These are phyloP conservation scores for Pseudogymnoascus sp. DNA, from an alignment of 2,329 filamentous ascomycete species.

Conservation along the genomic window DNA sequence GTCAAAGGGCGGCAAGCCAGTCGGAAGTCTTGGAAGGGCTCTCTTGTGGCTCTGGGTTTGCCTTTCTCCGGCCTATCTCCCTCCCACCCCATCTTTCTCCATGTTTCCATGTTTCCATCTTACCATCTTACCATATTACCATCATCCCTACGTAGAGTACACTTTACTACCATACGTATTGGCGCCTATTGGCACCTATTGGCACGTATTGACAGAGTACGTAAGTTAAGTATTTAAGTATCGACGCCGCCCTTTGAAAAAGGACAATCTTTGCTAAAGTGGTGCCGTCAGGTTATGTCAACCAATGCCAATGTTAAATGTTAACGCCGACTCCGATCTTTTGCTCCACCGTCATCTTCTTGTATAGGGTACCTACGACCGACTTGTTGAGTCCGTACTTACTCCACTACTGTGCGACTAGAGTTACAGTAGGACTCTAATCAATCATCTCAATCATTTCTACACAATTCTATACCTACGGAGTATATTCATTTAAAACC, in stretches of 20 bases:
- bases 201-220: no score
- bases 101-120: no score
- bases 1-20: not conserved
- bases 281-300: not conserved
- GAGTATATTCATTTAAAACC: not conserved
- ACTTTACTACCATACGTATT: no score
- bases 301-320: not conserved
- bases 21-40: not conserved
- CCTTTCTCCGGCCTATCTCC: not conserved
- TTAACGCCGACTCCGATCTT: not conserved
- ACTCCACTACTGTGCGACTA: not conserved
- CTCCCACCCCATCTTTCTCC: not conserved
- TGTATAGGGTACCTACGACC: not conserved
- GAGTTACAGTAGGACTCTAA: not conserved
- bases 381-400: not conserved
- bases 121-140: no score
- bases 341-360: not conserved
- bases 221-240: not conserved
- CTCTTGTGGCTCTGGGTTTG: not conserved
- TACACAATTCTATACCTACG: not conserved
- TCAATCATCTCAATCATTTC: not conserved
- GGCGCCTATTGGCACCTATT: no score
- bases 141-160: not conserved
- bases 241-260: not conserved
- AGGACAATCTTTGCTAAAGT: not conserved